phyloP scores from a whole-genome alignment of 1,139 yeast genomes.

The Blastobotrys arbuscula region DNA sequence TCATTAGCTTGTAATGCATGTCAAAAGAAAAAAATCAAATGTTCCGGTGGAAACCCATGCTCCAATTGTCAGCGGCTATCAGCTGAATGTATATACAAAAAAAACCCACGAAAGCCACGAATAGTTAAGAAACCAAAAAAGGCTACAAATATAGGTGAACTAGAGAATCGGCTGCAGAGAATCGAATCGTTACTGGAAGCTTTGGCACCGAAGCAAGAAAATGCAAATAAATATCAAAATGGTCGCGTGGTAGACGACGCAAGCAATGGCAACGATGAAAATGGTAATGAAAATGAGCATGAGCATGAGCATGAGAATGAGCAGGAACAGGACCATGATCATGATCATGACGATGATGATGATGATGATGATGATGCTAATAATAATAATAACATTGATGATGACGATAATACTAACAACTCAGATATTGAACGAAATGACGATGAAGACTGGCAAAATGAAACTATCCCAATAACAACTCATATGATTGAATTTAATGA shows the following conservation, averaged over 20 bases:
- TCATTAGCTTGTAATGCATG: slow-evolving; percentile 56
- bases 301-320: neutral
- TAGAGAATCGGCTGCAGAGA: slow-evolving; percentile 31
- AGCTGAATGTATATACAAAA: slow-evolving; percentile 31
- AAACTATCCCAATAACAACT: slow-evolving; percentile 12
- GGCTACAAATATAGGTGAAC: slow-evolving; percentile 26
- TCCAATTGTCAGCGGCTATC: slow-evolving; percentile 49
- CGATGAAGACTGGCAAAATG: slow-evolving; percentile 7
- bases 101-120: slow-evolving; percentile 29
- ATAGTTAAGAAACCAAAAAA: slow-evolving; percentile 22
- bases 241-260: slow-evolving; percentile 15
- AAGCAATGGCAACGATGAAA: slow-evolving; percentile 16
- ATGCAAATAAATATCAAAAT: neutral
- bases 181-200: slow-evolving; percentile 31
- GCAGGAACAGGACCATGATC: neutral
- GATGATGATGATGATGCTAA: neutral
- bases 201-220: slow-evolving; percentile 9
- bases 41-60: slow-evolving; percentile 73
- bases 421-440: neutral
- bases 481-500: slow-evolving; percentile 12
- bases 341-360: slow-evolving; percentile 1
- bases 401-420: neutral
- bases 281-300: slow-evolving; percentile 15
- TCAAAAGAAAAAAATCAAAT: slow-evolving; percentile 62
- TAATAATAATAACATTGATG: neutral